Conservation (phyloP, 2,329 filamentous ascomycete genomes). For the Chaetomium globosum region DNA sequence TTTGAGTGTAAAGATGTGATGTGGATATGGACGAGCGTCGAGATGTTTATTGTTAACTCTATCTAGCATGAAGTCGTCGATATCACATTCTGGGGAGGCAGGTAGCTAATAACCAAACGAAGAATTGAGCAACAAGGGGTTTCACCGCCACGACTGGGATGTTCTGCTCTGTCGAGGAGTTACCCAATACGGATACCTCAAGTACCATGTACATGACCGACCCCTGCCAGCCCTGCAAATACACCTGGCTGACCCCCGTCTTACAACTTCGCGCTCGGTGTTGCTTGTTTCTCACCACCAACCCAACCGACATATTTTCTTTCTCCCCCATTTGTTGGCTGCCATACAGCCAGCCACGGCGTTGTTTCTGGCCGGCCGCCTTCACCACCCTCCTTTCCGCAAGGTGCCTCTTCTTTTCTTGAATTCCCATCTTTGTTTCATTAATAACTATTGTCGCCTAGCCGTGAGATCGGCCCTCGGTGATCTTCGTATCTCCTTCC, state of each 20-base stretch:
- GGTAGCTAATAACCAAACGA: not conserved
- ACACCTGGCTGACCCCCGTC: not conserved
- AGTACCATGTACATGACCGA: not conserved
- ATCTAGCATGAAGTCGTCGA: not conserved
- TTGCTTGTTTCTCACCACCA: conserved; percentile 3
- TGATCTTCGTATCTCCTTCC: not conserved
- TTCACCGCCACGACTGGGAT: not conserved
- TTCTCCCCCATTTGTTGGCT: not conserved
- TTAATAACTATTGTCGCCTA: not conserved
- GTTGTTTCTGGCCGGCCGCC: not conserved
- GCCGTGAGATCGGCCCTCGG: not conserved
- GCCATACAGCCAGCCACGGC: conserved; percentile 2
- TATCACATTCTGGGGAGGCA: not conserved
- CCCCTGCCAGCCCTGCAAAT: not conserved
- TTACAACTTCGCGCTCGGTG: not conserved
- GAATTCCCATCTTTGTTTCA: not conserved
- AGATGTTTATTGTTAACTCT: not conserved
- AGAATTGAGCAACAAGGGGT: not conserved
- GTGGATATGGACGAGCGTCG: too few species aligned
- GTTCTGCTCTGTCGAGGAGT: not conserved
- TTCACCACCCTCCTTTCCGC: not conserved
- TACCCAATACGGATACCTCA: not conserved
- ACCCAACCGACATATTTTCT: not conserved
- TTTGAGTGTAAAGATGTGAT: too few species aligned
- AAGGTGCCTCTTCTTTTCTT: not conserved